Percentiles rank a stretch among this genome's conserved stretches.
These are phyloP conservation scores for Alternaria ethzedia DNA, from an alignment of 2,329 filamentous ascomycete species.

Conservation along the genomic window DNA sequence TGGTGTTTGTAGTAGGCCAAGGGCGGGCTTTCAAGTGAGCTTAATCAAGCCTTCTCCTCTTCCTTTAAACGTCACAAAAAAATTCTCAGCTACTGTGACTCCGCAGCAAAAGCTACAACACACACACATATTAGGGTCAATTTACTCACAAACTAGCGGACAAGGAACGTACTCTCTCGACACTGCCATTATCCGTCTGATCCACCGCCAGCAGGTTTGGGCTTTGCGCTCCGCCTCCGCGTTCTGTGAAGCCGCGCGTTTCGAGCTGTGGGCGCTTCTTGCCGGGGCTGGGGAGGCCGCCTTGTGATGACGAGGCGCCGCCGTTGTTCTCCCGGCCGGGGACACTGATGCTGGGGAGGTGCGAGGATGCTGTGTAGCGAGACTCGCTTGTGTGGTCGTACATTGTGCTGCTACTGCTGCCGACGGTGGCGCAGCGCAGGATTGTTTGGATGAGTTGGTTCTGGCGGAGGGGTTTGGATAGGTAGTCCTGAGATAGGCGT, in stretches of 20 bases:
- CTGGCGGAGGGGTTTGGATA: slow-evolving; percentile 95
- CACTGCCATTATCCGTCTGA: slow-evolving; percentile 66
- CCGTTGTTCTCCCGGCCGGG: slow-evolving; percentile 6
- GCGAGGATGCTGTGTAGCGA: slow-evolving; percentile 12
- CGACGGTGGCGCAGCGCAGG: slow-evolving; percentile 92
- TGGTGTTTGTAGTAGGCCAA: neutral
- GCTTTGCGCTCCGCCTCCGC: slow-evolving; percentile 67
- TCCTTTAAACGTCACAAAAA: slow-evolving; percentile 16
- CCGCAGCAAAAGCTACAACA: slow-evolving; percentile 52
- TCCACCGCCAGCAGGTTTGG: slow-evolving; percentile 67
- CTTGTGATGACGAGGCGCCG: slow-evolving; percentile 6
- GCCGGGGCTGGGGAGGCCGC: slow-evolving; percentile 1
- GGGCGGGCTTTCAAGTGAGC: slow-evolving; percentile 15
- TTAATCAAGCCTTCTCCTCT: slow-evolving; percentile 26
- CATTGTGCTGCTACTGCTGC: slow-evolving; percentile 79
- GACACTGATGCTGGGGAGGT: slow-evolving; percentile 7
- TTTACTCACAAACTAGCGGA: slow-evolving; percentile 26
- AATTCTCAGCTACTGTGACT: slow-evolving; percentile 56
- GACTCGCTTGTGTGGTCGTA: slow-evolving; percentile 66
- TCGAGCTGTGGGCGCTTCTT: slow-evolving; percentile 62
- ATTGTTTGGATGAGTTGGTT: slow-evolving; percentile 98
- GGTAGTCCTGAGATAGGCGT: slow-evolving; percentile 69
- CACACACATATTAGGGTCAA: slow-evolving; percentile 15
- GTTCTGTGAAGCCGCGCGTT: slow-evolving; percentile 72
- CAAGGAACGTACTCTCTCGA: slow-evolving; percentile 59